Conservation (phyloP, 129 eudicot species). For the Oenanthe sinensis region DNA sequence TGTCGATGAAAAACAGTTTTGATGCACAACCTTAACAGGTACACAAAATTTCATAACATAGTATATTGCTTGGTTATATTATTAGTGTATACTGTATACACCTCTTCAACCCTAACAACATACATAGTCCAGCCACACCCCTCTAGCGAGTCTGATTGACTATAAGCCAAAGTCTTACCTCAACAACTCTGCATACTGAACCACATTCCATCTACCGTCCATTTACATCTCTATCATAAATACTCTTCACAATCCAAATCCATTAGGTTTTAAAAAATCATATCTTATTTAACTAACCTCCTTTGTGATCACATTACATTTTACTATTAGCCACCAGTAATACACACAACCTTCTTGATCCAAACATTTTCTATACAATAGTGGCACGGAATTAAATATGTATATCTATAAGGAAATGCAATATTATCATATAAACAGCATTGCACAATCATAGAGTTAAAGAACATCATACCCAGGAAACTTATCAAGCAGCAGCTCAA, state of each 20-base stretch:
- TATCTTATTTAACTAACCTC: background rate
- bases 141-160: background rate
- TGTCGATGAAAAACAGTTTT: background rate
- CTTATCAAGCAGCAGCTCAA: conserved; percentile 66
- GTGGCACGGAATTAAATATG: background rate
- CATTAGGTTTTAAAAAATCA: background rate
- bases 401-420: background rate
- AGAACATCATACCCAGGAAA: conserved; percentile 64
- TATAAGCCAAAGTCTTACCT: no score
- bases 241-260: background rate
- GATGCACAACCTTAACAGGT: background rate
- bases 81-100: background rate
- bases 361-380: background rate
- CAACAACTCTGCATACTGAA: background rate
- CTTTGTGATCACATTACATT: background rate
- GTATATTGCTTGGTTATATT: background rate
- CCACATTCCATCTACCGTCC: background rate
- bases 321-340: background rate
- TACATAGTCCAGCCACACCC: background rate
- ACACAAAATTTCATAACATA: background rate
- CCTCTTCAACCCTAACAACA: background rate
- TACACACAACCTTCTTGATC: background rate
- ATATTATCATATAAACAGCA: background rate
- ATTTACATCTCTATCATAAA: background rate
- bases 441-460: background rate